Base-by-base conservation (phyloP, 2,329 filamentous ascomycete genomes). In the Alternaria sp. region DNA sequence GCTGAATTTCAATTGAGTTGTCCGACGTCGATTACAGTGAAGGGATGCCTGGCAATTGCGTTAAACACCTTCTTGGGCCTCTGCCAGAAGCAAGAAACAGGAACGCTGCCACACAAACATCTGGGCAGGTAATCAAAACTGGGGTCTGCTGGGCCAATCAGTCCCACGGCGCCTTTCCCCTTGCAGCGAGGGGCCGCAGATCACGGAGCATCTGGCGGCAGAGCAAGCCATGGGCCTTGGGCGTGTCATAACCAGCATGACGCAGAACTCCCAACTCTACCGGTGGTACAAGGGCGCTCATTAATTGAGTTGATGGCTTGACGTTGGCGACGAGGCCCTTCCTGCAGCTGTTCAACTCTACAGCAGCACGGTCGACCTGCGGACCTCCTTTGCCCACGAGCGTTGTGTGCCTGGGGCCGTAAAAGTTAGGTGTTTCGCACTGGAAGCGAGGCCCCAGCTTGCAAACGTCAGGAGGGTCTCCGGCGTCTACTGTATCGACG, bases 181-280 rank as follows among this genome's bases (percentile, higher is more conserved):
- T 67, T 69, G 55, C 36, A 67, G 65, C 56, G 32, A 64, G 47
- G 47, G 57, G 40, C 55, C 43, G 60, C 26, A 57, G 62, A 69
- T 65, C 60, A 57, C 44, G 21, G 49, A 61, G 59, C 61, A 51
- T 49, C 44, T 49, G 54, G 54, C 64, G 56, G 60, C 64, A 66
- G 57, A 57, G 60, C 60, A 40, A 40, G 61, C 62, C 64, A 57
- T 59, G 59, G 56, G 61, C 58, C 60, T 56, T 59, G 57, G 36
- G 23, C 49, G 52, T 51, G 57, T 59, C 62, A 57, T 59, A 65
- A 54, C 60, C 61, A 55, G 58, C 54, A 23, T 44, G 61, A 59
- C 21, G 36, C 62, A 60, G 62, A 60, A 43, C 21, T 23, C 19
- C 32, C 57, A 40, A 46, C 49, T 25, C 36, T 44, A 15, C 21